Evolutionary conservation across 306 rosid genomes (phyloP), one percentile per base, ranked within the genome.

Genomic region (Ormosia emarginata): DNA sequence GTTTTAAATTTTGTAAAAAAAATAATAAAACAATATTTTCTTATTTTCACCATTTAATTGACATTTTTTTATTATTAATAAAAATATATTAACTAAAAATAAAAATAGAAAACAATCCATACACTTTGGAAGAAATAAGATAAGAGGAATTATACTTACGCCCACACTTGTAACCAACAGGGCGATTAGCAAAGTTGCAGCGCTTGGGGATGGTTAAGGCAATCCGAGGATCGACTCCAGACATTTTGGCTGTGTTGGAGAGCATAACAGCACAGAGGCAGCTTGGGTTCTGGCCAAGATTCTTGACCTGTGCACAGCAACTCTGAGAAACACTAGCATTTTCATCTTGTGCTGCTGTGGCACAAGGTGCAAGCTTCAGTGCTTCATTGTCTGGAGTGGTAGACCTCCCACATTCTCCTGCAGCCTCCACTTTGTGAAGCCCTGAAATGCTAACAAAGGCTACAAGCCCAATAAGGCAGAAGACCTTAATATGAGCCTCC

Each of bases 131-230:
- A n/a, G 7, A 41, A 41, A 41, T 24, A 41, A 8, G 7, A 7
- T 1, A 41, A 41, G 4, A 41, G 2, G 2, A 34, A 34, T 0
- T 18, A 44, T 43, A 85, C 85, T 79, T 71, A 88, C 90, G 81
- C 77, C 91, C 93, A 46, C 91, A 90, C 77, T 88, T 84, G 86
- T 79, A 85, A 44, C 94, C 94, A 17, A 87, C 79, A 0, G 92
- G 94, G 79, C 90, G 90, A 74, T 85, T 68, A 13, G 82, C 82
- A 2, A 91, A 17, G 86, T 87, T 85, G 91, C 92, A 91, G 41
- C 87, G 90, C 59, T 85, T 88, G 65, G 94, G 91, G 70, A 91
- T 89, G 83, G 88, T 85, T 17, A 87, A 30, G 62, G 90, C 87
- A 43, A 87, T 0, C 41, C 81, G 57, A 41, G 85, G 84, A 46